Base-by-base conservation (phyloP, 768 basidiomycete species). In the Hypsizygus marmoreus region DNA sequence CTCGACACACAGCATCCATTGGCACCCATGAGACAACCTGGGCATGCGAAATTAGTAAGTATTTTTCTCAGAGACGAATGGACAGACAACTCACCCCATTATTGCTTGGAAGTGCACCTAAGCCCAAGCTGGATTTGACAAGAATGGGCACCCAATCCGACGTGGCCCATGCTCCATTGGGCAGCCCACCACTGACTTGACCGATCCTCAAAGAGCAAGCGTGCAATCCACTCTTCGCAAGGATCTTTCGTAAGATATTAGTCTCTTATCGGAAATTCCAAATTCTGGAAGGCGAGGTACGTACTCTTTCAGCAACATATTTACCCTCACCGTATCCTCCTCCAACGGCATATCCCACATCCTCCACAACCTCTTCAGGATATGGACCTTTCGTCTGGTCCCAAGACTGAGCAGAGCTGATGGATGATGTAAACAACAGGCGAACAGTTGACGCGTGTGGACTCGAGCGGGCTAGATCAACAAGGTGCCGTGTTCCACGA, bases 81-180 rank as follows among this genome's bases (percentile, higher is more conserved):
- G 13, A 1, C 11, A 4, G 4, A 23, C n/a, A 10, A 55, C 71
- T 43, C 44, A 74, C 74, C 24, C 65, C 63, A 1, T 50, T 36
- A 0, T 58, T 51, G 14, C 51, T 43, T 5, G 67, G 64, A 4
- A 69, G 41, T 14, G 45, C 47, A 43, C 60, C 62, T 11, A 67
- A 38, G 36, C 38, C 41, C 40, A 60, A 12, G 32, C 64, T 64
- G 0, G 65, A 62, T 40, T 68, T 60, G 19, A 71, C 60, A 4
- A 77, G 53, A 28, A 66, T 60, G 10, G 76, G 74, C 25, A 76
- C 55, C 77, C 76, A 79, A 35, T 77, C 73, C 0, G 61, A 65
- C 5, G 63, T 59, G 3, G 62, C 64, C 75, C 76, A 77, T 0
- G 65, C 65, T n/a, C 75, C 75, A 13, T 60, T 61, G 1, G 53